These are phyloP conservation scores for Zopfochytrium polystomum DNA, from an alignment of 371 early-diverging fungal species.

Conservation along the genomic window DNA sequence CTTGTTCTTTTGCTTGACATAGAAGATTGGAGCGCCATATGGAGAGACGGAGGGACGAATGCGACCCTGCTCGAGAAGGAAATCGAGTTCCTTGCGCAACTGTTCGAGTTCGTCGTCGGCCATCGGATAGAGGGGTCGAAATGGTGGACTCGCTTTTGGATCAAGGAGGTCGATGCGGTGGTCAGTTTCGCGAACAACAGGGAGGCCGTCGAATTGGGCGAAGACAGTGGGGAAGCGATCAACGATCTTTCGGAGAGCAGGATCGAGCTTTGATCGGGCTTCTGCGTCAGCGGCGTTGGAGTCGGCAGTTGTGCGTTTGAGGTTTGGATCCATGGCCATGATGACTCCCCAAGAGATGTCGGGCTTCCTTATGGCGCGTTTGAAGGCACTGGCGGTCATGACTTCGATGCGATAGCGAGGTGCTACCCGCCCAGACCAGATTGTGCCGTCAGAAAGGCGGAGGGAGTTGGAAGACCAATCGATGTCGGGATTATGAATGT, in stretches of 20 bases:
- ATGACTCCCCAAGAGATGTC: too few relatives aligned
- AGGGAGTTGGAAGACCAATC: slow-evolving; percentile 19
- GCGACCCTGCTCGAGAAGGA: slow-evolving; percentile 1
- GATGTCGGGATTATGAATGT: slow-evolving; percentile 3
- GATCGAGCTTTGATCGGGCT: too few relatives aligned
- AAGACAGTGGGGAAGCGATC: slow-evolving; percentile 8
- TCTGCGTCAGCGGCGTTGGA: too few relatives aligned
- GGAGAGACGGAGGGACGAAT: slow-evolving; percentile 29
- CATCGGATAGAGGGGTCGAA: slow-evolving; percentile 14
- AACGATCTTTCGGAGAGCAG: background rate
- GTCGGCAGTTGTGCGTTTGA: too few relatives aligned
- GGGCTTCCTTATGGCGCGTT: too few relatives aligned
- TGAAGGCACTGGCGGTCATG: too few relatives aligned
- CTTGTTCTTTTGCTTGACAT: slow-evolving; percentile 11
- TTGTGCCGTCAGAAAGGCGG: too few relatives aligned
- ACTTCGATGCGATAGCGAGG: too few relatives aligned
- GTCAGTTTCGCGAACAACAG: slow-evolving; percentile 3
- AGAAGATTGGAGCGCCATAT: too few relatives aligned
- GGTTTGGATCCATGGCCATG: too few relatives aligned
- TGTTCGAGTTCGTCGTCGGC: slow-evolving; percentile 5
- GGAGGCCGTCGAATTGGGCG: slow-evolving; percentile 5
- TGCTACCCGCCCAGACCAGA: too few relatives aligned
- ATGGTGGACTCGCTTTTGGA: slow-evolving; percentile 6
- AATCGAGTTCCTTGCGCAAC: slow-evolving; percentile 8
- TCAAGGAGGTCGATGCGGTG: background rate